phyloP scores from a whole-genome alignment of 768 basidiomycete species.

The Leccinellum rugosiceps region DNA sequence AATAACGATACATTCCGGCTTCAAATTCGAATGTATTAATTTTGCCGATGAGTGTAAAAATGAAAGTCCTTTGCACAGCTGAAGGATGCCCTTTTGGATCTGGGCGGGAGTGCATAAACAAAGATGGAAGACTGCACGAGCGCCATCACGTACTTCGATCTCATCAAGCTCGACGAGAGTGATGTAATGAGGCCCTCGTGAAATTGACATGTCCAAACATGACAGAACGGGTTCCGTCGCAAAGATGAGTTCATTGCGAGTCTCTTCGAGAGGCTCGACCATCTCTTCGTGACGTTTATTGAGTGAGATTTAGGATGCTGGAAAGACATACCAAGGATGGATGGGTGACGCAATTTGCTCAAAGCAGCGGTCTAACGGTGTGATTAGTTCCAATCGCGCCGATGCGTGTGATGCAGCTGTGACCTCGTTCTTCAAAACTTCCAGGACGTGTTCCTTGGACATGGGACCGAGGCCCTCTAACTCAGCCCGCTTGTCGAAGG shows the following conservation, averaged over 20 bases:
- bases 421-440: constrained; percentile 90
- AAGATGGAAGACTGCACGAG: not conserved
- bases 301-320: not conserved
- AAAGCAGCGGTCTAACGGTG: constrained; percentile 72
- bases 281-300: constrained; percentile 57
- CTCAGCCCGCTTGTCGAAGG: constrained; percentile 81
- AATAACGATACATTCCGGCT: constrained; percentile 83
- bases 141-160: constrained; percentile 66
- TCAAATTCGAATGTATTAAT: constrained; percentile 88
- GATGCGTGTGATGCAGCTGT: constrained; percentile 16
- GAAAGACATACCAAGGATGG: constrained; percentile 66
- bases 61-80: constrained; percentile 83
- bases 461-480: constrained; percentile 63
- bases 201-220: constrained; percentile 75
- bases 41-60: constrained; percentile 93
- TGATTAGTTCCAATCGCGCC: constrained; percentile 4
- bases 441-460: constrained; percentile 72
- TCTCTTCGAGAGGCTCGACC: constrained; percentile 96
- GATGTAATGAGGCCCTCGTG: constrained; percentile 53
- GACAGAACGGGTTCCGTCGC: constrained; percentile 90
- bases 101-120: constrained; percentile 31
- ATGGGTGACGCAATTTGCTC: constrained; percentile 86
- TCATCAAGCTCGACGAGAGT: constrained; percentile 86
- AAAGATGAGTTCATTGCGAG: constrained; percentile 83
- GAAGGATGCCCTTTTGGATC: constrained; percentile 96